phyloP scores from a whole-genome alignment of 129 eudicot species.

The Escallonia herrerae region DNA sequence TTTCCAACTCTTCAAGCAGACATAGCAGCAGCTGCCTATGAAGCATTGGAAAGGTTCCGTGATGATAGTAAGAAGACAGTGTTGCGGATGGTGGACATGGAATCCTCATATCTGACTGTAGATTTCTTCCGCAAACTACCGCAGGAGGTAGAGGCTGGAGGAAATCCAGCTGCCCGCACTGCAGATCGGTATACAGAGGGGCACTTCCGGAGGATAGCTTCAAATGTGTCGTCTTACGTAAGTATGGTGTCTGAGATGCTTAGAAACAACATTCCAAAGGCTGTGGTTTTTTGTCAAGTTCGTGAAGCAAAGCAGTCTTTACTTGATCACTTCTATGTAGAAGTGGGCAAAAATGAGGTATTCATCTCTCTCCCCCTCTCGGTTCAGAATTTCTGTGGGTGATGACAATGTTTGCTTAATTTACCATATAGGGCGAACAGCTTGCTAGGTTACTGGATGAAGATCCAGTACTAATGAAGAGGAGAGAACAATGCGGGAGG shows the following conservation, averaged over 20 bases:
- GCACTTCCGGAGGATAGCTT: conserved; percentile 51
- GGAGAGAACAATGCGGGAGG: conserved; percentile 36
- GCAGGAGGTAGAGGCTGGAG: conserved; percentile 43
- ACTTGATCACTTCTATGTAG: conserved; percentile 51
- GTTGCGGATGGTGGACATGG: conserved; percentile 61
- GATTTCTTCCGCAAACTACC: conserved; percentile 67
- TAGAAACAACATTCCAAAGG: conserved; percentile 55
- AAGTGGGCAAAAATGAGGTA: conserved; percentile 60
- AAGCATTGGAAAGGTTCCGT: conserved; percentile 57
- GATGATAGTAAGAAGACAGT: conserved; percentile 64
- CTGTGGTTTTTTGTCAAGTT: conserved; percentile 59
- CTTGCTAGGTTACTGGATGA: conserved; percentile 40
- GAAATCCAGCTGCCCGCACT: conserved; percentile 28
- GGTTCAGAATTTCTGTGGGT: too few species aligned
- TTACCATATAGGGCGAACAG: conserved; percentile 26
- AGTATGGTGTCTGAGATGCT: conserved; percentile 50
- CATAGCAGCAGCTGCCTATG: conserved; percentile 45
- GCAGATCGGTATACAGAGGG: conserved; percentile 47
- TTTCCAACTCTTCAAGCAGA: conserved; percentile 54
- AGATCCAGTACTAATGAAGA: conserved; percentile 48
- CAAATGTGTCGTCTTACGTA: conserved; percentile 56
- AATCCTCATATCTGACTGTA: conserved; percentile 48
- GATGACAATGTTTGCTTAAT: neutral
- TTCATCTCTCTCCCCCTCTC: neutral
- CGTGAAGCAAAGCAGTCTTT: conserved; percentile 55